A percentile compares a stretch with the other conserved stretches of the same genome.
Evolutionary conservation across 345 rosid species (phyloP).

Genomic region (Arabis alpina): DNA sequence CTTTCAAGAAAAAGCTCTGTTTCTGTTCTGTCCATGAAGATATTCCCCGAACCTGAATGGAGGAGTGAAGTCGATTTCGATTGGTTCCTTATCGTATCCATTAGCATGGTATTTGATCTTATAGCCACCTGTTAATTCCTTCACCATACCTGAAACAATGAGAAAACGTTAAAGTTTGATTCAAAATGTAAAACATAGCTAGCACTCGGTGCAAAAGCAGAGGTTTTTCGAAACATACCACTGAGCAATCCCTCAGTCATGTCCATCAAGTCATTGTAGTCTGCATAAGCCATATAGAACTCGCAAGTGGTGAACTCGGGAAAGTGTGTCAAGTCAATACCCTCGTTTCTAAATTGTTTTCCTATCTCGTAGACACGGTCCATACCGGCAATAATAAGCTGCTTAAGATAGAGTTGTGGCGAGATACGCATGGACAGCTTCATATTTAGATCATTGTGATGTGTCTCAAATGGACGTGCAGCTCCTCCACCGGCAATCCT

Average conservation of each 20-base stretch:
- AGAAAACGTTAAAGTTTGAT: neutral
- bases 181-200: neutral
- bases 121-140: constrained; percentile 81
- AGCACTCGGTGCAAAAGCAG: neutral
- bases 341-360: constrained; percentile 92
- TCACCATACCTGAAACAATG: constrained; percentile 66
- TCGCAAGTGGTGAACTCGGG: constrained; percentile 97
- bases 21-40: constrained; percentile 3
- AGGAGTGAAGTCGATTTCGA: constrained; percentile 88
- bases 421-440: constrained; percentile 89
- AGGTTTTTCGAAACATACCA: neutral
- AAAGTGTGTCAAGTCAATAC: constrained; percentile 92
- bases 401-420: constrained; percentile 82
- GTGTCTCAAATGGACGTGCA: constrained; percentile 88
- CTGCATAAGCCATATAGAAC: constrained; percentile 95
- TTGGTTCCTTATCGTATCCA: constrained; percentile 78
- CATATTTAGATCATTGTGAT: constrained; percentile 85
- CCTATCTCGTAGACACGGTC: constrained; percentile 95
- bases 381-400: constrained; percentile 83
- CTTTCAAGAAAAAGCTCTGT: neutral
- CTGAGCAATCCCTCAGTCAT: constrained; percentile 65
- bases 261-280: constrained; percentile 86
- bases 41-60: constrained; percentile 73
- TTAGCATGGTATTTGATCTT: constrained; percentile 78
- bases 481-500: constrained; percentile 93